Conservation (phyloP, 1,284 basidiomycete species). For the Cryptococcus sp. region DNA sequence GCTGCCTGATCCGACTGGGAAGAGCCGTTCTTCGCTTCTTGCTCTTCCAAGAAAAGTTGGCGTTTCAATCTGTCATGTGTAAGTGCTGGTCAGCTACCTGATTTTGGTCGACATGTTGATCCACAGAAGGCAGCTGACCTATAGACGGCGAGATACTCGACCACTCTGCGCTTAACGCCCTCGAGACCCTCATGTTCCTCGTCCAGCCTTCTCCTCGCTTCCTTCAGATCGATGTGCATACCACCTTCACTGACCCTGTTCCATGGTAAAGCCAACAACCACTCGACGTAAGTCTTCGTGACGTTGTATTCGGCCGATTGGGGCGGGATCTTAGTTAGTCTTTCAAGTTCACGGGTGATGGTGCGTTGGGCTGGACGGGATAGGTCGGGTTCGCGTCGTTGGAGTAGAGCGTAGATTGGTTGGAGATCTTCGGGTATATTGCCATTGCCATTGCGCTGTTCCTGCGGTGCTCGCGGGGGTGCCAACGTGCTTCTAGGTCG, state of each 20-base stretch:
- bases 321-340: constrained; percentile 42
- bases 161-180: constrained; percentile 47
- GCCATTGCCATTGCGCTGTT: neutral
- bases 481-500: constrained; percentile 1
- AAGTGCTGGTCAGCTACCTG: neutral
- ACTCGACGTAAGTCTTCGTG: constrained; percentile 47
- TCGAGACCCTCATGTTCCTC: constrained; percentile 48
- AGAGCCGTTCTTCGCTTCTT: constrained; percentile 11
- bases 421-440: constrained; percentile 41
- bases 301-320: constrained; percentile 49
- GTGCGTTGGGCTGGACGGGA: constrained; percentile 30
- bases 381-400: constrained; percentile 28
- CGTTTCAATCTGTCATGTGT: constrained; percentile 33
- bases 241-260: constrained; percentile 36
- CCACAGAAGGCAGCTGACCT: constrained; percentile 20
- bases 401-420: constrained; percentile 28
- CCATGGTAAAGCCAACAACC: constrained; percentile 46
- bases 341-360: constrained; percentile 33
- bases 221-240: constrained; percentile 35
- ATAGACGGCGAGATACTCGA: constrained; percentile 51
- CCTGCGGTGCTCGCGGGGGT: neutral
- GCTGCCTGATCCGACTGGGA: neutral
- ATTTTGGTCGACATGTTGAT: neutral
- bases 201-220: constrained; percentile 38
- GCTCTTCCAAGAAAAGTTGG: constrained; percentile 38